A percentile compares a stretch with the other conserved stretches of the same genome.
phyloP scores from a whole-genome alignment of 2,329 filamentous ascomycete species.

The Fusarium agapanthi region DNA sequence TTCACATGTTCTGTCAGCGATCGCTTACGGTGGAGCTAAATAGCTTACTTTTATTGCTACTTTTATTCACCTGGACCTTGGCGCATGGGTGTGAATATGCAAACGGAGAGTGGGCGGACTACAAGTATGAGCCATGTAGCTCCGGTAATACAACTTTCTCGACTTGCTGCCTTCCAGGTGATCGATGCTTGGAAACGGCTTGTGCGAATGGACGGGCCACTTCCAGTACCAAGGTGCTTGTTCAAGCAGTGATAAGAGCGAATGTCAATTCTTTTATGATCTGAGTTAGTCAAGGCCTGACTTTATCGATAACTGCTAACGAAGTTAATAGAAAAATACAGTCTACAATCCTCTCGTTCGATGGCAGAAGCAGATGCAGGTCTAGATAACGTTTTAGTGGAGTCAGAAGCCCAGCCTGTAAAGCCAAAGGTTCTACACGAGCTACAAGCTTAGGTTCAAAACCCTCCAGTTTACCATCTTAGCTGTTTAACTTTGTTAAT shows the following conservation, averaged over 20 bases:
- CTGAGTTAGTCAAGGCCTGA: not conserved
- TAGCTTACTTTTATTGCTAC: not conserved
- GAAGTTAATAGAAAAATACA: rapidly evolving
- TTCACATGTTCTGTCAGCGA: rapidly evolving
- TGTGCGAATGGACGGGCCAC: not conserved
- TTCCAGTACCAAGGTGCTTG: not conserved
- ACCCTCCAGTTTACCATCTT: rapidly evolving
- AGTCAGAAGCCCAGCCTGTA: not conserved
- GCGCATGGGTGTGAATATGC: not conserved
- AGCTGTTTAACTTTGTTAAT: no score
- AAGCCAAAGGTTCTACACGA: not conserved
- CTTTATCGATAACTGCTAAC: rapidly evolving
- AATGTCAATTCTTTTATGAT: not conserved
- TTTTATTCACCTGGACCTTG: not conserved
- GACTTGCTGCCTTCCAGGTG: not conserved
- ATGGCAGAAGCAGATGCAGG: not conserved
- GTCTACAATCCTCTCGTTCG: rapidly evolving
- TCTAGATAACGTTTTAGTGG: not conserved
- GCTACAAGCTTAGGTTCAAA: not conserved
- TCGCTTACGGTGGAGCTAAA: not conserved
- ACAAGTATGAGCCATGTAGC: not conserved
- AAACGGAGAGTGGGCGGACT: not conserved
- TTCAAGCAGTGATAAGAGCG: not conserved
- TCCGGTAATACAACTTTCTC: not conserved
- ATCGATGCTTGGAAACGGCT: not conserved